Base-by-base conservation (phyloP, 768 basidiomycete genomes). In the Tulasnella sp. region DNA sequence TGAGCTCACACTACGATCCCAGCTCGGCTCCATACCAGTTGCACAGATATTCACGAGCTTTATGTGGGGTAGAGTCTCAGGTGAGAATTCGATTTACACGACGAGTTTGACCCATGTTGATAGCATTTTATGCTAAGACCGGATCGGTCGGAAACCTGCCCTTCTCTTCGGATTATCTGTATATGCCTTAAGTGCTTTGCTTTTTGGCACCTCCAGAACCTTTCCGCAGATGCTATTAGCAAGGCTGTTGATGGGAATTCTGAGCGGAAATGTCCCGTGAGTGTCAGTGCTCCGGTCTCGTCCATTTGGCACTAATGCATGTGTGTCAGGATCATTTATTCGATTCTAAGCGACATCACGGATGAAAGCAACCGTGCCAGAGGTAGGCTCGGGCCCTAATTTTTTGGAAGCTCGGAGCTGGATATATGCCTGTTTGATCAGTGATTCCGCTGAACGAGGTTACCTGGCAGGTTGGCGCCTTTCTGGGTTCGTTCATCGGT, bases 321-420 rank as follows among this genome's bases (percentile, higher is more conserved):
- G 42, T 40, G 41, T 5, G 1, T 6, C 41, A 88, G 85, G 24
- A 86, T 54, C 28, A 76, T 86, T 20, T 90, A 92, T 75, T 90
- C 90, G 1, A 87, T 92, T 8, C 86, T 93, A 0, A 89, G 90
- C 18, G 92, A 93, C 85, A 87, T 93, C 28, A 92, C 91, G 18
- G 91, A 93, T 82, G 84, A 89, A 18, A 89, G 89, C 12, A 93
- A 93, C 81, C 90, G 92, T 84, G 89, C 89, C 0, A 83, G 86
- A 48, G 90, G 82, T 82, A 22, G 16, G 3, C 14, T 24, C 3
- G 48, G 34, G 2, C 37, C 37, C 6, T 37, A 37, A 0, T 60
- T 14, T 5, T 40, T 74, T 81, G 14, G 28, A 12, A 34, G 18
- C 48, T 34, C 12, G 31, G 20, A n/a, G n/a, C 44, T 50, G 22